phyloP scores from a whole-genome alignment of 371 early-diverging fungal species.

The Apophysomyces trapeziformis region DNA sequence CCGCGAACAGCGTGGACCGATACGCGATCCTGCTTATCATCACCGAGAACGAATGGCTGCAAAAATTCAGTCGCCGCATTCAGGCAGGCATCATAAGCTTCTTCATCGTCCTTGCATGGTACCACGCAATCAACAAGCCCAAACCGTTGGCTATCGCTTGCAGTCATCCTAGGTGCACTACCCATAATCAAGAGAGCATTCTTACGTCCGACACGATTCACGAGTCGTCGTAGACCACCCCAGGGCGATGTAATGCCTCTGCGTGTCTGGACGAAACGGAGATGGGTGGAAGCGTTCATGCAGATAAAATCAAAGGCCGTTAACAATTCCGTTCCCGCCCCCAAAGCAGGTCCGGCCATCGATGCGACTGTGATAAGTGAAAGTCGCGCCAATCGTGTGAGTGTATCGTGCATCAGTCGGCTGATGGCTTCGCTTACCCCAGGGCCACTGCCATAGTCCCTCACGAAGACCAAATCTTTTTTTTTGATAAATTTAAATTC shows the following conservation, averaged over 20 bases:
- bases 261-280: slow-evolving; percentile 68
- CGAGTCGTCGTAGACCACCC: slow-evolving; percentile 64
- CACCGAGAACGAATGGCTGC: slow-evolving; percentile 22
- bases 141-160: slow-evolving; percentile 30
- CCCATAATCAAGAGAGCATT: slow-evolving; percentile 57
- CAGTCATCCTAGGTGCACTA: slow-evolving; percentile 44
- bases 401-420: slow-evolving; percentile 63
- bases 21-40: slow-evolving; percentile 18
- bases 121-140: slow-evolving; percentile 49
- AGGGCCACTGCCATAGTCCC: slow-evolving; percentile 42
- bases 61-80: slow-evolving; percentile 30
- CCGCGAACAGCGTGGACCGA: slow-evolving; percentile 48
- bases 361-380: slow-evolving; percentile 68
- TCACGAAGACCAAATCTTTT: slow-evolving; percentile 59
- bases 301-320: slow-evolving; percentile 70
- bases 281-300: slow-evolving; percentile 34
- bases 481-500: neutral
- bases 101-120: slow-evolving; percentile 13
- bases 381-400: slow-evolving; percentile 59
- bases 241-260: slow-evolving; percentile 72
- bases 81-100: slow-evolving; percentile 25
- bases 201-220: slow-evolving; percentile 55
- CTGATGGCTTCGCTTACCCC: slow-evolving; percentile 54
- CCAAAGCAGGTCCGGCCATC: slow-evolving; percentile 68
- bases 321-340: slow-evolving; percentile 76